phyloP scores from a whole-genome alignment of 345 rosid genomes.

The Mercurialis annua region DNA sequence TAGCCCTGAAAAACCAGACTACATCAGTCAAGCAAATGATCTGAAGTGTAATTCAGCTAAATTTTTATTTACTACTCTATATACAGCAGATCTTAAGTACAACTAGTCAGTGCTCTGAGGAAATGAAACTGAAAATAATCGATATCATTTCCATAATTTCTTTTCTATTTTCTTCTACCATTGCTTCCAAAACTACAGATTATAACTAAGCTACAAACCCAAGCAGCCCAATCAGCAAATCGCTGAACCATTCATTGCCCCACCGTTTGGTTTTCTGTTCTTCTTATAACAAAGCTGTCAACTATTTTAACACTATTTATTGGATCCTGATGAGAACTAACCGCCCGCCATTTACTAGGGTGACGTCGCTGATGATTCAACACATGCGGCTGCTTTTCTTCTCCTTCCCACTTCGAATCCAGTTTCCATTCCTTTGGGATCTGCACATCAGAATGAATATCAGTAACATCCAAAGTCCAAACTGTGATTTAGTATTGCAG shows the following conservation, averaged over 20 bases:
- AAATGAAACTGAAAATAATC: neutral
- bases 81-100: neutral
- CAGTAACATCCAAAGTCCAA: neutral
- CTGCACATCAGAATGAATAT: conserved; percentile 30
- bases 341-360: conserved; percentile 91
- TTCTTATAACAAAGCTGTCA: conserved; percentile 58
- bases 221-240: conserved; percentile 30
- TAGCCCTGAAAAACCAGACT: neutral
- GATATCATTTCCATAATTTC: neutral
- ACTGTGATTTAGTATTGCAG: neutral
- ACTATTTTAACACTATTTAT: conserved; percentile 66
- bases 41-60: neutral
- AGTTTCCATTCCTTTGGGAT: conserved; percentile 94
- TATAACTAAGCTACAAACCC: conserved; percentile 19
- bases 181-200: conserved; percentile 18
- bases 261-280: conserved; percentile 34
- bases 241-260: conserved; percentile 34
- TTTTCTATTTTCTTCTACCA: neutral
- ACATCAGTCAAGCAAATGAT: neutral
- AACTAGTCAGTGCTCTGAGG: neutral
- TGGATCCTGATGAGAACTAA: conserved; percentile 57
- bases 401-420: conserved; percentile 75
- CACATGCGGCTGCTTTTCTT: conserved; percentile 47
- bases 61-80: too few species aligned
- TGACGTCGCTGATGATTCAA: conserved; percentile 52